Conservation (phyloP, 306 rosid species). For the Dryas drummondii region DNA sequence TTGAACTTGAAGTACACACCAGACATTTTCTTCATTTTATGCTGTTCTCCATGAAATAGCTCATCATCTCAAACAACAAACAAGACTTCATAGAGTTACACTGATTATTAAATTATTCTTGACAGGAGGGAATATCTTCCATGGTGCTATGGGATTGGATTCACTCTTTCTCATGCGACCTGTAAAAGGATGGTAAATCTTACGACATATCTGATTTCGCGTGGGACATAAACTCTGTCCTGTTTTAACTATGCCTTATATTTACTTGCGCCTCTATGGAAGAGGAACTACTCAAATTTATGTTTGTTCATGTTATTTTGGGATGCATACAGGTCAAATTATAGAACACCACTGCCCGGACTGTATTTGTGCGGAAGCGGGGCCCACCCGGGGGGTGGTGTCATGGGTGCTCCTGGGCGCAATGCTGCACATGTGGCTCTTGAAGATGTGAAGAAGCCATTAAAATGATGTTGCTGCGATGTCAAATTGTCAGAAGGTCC, state of each 20-base stretch:
- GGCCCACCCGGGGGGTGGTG: slow-evolving; percentile 96
- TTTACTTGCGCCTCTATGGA: too few relatives aligned
- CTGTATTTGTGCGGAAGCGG: slow-evolving; percentile 81
- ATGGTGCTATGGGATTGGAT: slow-evolving; percentile 95
- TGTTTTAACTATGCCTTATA: neutral
- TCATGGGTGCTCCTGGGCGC: slow-evolving; percentile 93
- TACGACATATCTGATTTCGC: neutral
- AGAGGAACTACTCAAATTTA: neutral
- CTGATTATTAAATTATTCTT: neutral
- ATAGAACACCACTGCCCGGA: slow-evolving; percentile 72
- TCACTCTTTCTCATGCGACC: slow-evolving; percentile 89
- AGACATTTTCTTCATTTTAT: too few relatives aligned
- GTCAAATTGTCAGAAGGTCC: too few relatives aligned
- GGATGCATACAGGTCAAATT: slow-evolving; percentile 59
- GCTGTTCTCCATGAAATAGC: neutral
- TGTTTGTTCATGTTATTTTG: slow-evolving; percentile 19
- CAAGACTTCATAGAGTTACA: neutral
- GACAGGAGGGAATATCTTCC: slow-evolving; percentile 87
- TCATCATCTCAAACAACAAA: neutral
- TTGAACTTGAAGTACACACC: too few relatives aligned
- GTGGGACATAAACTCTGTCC: neutral
- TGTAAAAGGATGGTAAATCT: slow-evolving; percentile 73
- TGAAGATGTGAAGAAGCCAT: slow-evolving; percentile 43
- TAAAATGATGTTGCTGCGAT: neutral
- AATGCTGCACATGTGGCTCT: slow-evolving; percentile 83